Conservation (phyloP, 257 asterid genomes). For the Perilla frutescens region DNA sequence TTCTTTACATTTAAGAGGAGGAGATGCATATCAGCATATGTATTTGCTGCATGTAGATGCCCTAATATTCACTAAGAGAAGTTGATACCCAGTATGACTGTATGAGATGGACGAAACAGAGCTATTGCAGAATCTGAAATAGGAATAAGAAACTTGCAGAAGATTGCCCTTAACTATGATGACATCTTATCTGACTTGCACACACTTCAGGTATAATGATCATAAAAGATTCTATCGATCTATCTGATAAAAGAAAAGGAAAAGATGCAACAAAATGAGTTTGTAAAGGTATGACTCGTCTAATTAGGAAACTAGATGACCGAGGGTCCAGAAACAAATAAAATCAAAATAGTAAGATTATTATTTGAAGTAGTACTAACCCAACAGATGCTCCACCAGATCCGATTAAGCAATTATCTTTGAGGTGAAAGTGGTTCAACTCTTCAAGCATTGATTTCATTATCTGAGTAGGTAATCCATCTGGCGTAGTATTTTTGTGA, state of each 20-base stretch:
- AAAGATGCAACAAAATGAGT: neutral
- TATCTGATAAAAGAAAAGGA: neutral
- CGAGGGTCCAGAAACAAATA: neutral
- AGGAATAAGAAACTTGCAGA: conserved; percentile 3
- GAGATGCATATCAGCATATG: neutral
- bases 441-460: conserved; percentile 87
- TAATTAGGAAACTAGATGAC: neutral
- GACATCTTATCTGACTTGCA: neutral
- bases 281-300: neutral
- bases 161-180: neutral
- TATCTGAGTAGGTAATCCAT: conserved; percentile 75
- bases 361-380: conserved; percentile 55
- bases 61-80: neutral
- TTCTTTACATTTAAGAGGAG: neutral
- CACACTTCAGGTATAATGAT: neutral
- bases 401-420: conserved; percentile 83
- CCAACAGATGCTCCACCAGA: conserved; percentile 99
- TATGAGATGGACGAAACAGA: neutral
- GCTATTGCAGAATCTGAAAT: conserved; percentile 1
- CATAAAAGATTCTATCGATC: neutral
- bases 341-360: neutral
- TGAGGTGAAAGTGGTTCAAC: conserved; percentile 83
- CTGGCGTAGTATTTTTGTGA: conserved; percentile 95
- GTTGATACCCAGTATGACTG: neutral
- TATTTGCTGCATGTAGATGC: neutral